Percentiles rank a stretch among this genome's conserved stretches.
Conservation (phyloP, 768 basidiomycete species). For the Amanita rubescens region DNA sequence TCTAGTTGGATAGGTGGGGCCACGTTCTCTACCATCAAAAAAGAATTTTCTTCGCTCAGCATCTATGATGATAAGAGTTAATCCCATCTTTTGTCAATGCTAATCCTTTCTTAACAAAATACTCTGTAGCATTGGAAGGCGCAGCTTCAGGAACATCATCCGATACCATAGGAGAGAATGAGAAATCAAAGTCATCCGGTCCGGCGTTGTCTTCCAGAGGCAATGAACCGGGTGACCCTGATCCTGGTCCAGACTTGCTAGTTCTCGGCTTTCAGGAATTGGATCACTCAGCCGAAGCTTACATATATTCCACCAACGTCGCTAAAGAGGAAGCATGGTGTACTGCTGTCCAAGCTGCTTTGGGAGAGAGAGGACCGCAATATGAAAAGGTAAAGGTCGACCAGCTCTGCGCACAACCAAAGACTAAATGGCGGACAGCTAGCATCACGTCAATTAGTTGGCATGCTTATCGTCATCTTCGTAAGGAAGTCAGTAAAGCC, state of each 20-base stretch:
- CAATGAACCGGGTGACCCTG: not conserved
- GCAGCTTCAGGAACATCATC: not conserved
- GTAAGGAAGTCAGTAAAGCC: conserved; percentile 43
- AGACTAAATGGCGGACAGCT: conserved; percentile 33
- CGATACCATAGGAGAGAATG: not conserved
- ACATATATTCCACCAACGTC: conserved; percentile 61
- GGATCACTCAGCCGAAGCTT: conserved; percentile 70
- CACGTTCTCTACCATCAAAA: conserved; percentile 1
- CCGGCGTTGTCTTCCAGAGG: not conserved
- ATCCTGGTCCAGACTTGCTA: conserved; percentile 47
- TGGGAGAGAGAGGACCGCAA: conserved; percentile 55
- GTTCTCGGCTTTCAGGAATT: conserved; percentile 80
- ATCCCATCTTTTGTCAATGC: not conserved
- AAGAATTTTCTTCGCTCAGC: not conserved
- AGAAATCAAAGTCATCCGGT: not conserved
- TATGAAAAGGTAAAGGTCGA: conserved; percentile 55
- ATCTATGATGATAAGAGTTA: conserved; percentile 2
- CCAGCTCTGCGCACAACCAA: not conserved
- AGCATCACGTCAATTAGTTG: conserved; percentile 72
- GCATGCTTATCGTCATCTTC: conserved; percentile 69
- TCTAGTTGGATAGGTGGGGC: conserved; percentile 51
- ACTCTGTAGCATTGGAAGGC: not conserved
- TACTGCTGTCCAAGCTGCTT: conserved; percentile 53
- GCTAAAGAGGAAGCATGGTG: conserved; percentile 67
- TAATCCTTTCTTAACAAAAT: not conserved